These are phyloP conservation scores for Graphium sp. DNA, from an alignment of 2,329 filamentous ascomycete genomes.

Conservation along the genomic window DNA sequence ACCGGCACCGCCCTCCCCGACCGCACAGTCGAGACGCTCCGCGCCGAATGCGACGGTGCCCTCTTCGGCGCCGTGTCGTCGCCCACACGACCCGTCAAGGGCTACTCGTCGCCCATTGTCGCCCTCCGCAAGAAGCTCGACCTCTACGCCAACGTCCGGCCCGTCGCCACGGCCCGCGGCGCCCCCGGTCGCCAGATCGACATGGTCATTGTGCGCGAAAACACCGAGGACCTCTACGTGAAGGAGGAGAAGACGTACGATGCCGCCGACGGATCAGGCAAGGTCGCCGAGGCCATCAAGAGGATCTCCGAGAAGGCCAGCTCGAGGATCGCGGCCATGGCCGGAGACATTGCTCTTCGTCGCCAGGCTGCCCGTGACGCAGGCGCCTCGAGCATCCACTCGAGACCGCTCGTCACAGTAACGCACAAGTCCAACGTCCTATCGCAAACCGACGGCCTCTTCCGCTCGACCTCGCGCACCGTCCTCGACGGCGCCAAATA, in stretches of 20 bases:
- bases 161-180: conserved; percentile 68
- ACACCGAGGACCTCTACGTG: conserved; percentile 96
- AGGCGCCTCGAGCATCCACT: conserved; percentile 42
- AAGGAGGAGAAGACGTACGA: conserved; percentile 85
- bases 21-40: conserved; percentile 75
- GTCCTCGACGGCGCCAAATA: conserved; percentile 55
- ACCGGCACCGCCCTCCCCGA: conserved; percentile 81
- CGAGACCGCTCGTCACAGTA: conserved; percentile 68
- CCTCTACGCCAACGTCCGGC: conserved; percentile 93
- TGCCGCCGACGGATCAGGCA: conserved; percentile 48
- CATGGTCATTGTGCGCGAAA: conserved; percentile 95
- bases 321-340: conserved; percentile 77
- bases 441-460: conserved; percentile 89
- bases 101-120: conserved; percentile 94
- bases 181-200: conserved; percentile 61
- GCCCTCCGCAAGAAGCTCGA: conserved; percentile 88
- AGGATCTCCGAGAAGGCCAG: conserved; percentile 79
- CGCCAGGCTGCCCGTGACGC: conserved; percentile 62
- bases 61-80: conserved; percentile 94
- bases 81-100: conserved; percentile 68
- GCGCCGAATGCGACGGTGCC: conserved; percentile 84
- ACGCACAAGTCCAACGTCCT: conserved; percentile 98
- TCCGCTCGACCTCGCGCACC: conserved; percentile 62
- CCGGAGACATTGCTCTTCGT: conserved; percentile 82
- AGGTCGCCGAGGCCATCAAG: conserved; percentile 95